Percentiles rank a stretch among this genome's conserved stretches.
phyloP scores from a whole-genome alignment of 805 yeast species.

The Zygoascus flipseniorum region DNA sequence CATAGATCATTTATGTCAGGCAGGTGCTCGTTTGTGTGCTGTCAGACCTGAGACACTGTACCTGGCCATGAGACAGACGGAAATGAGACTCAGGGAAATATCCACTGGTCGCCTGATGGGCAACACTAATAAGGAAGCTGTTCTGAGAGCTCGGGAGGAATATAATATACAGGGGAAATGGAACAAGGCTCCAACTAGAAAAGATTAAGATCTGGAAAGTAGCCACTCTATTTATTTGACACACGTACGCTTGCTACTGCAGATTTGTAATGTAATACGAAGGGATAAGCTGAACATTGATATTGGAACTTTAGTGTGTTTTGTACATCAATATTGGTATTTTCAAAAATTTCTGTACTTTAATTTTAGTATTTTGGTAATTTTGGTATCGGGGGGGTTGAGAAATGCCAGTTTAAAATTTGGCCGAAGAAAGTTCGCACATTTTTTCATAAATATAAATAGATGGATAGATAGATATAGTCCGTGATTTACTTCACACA shows the following conservation, averaged over 20 bases:
- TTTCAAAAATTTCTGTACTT: too few relatives aligned
- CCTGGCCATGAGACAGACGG: not conserved
- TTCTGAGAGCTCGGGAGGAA: not conserved
- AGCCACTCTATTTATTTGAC: too few relatives aligned
- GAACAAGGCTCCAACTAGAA: not conserved
- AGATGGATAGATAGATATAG: not conserved
- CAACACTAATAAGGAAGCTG: not conserved
- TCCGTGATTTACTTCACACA: conserved; percentile 41
- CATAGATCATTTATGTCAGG: conserved; percentile 4
- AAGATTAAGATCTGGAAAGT: too few relatives aligned
- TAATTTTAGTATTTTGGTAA: too few relatives aligned
- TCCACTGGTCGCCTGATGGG: not conserved
- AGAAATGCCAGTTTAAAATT: too few relatives aligned
- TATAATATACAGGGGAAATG: not conserved
- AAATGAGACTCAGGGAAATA: not conserved
- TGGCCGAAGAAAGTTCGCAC: too few relatives aligned
- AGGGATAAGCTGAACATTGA: too few relatives aligned
- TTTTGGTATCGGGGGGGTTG: too few relatives aligned
- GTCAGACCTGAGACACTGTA: conserved; percentile 3
- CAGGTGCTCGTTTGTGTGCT: conserved; percentile 9
- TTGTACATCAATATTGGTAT: too few relatives aligned
- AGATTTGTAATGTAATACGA: too few relatives aligned
- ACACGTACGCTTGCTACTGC: too few relatives aligned
- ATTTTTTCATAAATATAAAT: not conserved
- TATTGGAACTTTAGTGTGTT: too few relatives aligned